Evolutionary conservation across 2,329 filamentous ascomycete species (phyloP).

Genomic region (Diplodia seriata): DNA sequence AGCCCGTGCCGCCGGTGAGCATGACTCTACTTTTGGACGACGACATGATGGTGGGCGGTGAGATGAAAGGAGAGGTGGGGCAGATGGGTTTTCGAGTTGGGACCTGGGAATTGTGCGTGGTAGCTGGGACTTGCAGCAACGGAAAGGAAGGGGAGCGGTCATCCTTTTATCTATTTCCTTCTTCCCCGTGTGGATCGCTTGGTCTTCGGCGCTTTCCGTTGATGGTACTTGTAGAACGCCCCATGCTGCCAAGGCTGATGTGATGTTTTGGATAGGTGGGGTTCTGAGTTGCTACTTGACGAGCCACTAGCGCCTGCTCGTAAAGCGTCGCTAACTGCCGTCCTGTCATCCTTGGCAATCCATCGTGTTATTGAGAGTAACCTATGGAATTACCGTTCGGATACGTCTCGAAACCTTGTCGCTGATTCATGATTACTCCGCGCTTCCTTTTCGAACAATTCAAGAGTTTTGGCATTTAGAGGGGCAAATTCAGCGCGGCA

Average conservation of each 20-base stretch:
- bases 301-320: not conserved
- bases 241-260: not conserved
- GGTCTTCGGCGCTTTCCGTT: not conserved
- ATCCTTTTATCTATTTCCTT: too few species aligned
- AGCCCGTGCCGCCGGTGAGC: constrained; percentile 46
- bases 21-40: constrained; percentile 34
- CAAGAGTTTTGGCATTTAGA: not conserved
- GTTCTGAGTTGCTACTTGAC: not conserved
- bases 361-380: not conserved
- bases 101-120: too few species aligned
- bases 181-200: too few species aligned
- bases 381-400: not conserved
- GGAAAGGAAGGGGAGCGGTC: too few species aligned
- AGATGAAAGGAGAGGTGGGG: too few species aligned
- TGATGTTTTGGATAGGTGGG: not conserved
- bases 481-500: not conserved
- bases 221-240: not conserved
- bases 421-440: too few species aligned
- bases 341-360: not conserved
- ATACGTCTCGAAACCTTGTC: not conserved
- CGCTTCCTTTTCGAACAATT: not conserved
- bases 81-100: too few species aligned
- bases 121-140: too few species aligned
- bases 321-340: not conserved
- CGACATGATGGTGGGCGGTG: not conserved